These are phyloP conservation scores for Vanrija humicola DNA, from an alignment of 1,284 basidiomycete genomes.

Conservation along the genomic window DNA sequence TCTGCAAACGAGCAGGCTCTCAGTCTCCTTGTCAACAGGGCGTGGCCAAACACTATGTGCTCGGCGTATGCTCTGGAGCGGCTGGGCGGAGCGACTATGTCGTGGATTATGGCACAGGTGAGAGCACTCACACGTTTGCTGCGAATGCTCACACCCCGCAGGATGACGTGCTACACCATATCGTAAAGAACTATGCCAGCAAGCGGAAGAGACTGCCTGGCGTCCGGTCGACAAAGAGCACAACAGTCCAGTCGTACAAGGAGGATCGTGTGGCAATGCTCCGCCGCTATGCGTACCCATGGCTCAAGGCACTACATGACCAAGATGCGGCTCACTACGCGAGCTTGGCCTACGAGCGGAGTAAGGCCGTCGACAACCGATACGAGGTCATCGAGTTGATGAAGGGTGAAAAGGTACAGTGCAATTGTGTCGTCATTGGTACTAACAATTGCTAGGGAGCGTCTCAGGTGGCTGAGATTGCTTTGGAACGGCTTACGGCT, in stretches of 20 bases:
- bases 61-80: conserved; percentile 59
- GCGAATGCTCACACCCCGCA: conserved; percentile 30
- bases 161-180: conserved; percentile 32
- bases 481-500: conserved; percentile 28
- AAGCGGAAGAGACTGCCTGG: conserved; percentile 56
- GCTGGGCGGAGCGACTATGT: conserved; percentile 52
- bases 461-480: conserved; percentile 25
- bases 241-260: conserved; percentile 51
- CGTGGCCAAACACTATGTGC: conserved; percentile 68
- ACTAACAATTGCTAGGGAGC: conserved; percentile 10
- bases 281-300: conserved; percentile 57
- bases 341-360: conserved; percentile 37
- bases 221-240: conserved; percentile 54
- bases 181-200: conserved; percentile 36
- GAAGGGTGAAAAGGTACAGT: conserved; percentile 11
- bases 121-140: conserved; percentile 8
- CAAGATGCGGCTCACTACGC: conserved; percentile 54
- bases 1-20: conserved; percentile 69
- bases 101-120: conserved; percentile 57
- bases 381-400: conserved; percentile 8
- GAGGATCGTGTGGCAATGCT: conserved; percentile 62
- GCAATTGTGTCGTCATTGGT: neutral
- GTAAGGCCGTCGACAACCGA: conserved; percentile 18
- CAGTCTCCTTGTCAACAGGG: conserved; percentile 59
- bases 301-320: conserved; percentile 63